These are phyloP conservation scores for Simmondsia chinensis DNA, from an alignment of 148 eudicot species.

Conservation along the genomic window DNA sequence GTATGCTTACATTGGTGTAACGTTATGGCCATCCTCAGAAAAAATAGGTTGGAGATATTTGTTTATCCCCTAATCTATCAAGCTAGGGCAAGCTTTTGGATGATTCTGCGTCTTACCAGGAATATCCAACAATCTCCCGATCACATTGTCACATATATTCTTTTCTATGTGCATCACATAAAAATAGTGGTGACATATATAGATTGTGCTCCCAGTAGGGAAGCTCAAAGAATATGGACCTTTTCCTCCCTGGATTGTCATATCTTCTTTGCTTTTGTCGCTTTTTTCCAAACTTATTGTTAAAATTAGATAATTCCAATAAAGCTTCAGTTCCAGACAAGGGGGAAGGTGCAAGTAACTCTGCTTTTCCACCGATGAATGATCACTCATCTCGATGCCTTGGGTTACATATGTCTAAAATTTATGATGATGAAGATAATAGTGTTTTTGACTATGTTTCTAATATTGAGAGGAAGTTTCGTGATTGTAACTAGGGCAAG, in stretches of 20 bases:
- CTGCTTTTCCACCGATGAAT: conserved; percentile 1
- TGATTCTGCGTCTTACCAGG: conserved; percentile 4
- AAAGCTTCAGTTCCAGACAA: background rate
- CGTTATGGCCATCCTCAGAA: no score
- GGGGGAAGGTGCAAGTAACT: background rate
- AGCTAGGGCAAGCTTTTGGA: background rate
- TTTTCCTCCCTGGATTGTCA: conserved; percentile 5
- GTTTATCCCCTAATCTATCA: background rate
- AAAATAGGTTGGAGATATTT: conserved; percentile 1
- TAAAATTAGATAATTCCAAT: background rate
- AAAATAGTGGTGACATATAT: no score
- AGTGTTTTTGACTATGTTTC: background rate
- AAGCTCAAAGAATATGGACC: no score
- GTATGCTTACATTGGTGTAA: no score
- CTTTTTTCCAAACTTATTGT: background rate
- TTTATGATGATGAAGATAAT: conserved; percentile 1
- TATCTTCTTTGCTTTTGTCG: background rate
- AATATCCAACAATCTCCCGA: no score
- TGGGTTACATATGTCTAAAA: background rate
- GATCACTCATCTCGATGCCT: background rate
- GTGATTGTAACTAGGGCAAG: conserved; percentile 3
- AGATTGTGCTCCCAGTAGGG: no score
- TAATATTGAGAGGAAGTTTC: background rate
- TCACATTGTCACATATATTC: no score
- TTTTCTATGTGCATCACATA: no score